These are phyloP conservation scores for Proliferodiscus dingleyae DNA, from an alignment of 2,329 filamentous ascomycete genomes.

Conservation along the genomic window DNA sequence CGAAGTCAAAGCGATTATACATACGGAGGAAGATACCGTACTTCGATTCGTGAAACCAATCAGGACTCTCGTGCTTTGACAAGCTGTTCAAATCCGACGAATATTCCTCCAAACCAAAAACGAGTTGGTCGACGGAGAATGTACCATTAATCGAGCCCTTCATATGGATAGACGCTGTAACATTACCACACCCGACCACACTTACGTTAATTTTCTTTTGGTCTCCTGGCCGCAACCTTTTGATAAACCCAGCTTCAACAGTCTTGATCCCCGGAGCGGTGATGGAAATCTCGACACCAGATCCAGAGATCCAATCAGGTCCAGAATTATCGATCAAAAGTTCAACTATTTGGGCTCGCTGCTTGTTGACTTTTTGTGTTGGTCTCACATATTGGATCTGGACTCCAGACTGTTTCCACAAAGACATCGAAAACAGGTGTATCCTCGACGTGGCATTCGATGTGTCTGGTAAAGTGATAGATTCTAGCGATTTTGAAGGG, in stretches of 20 bases:
- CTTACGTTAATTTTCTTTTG: slow-evolving; percentile 37
- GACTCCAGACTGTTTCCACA: slow-evolving; percentile 34
- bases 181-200: slow-evolving; percentile 30
- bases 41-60: slow-evolving; percentile 52
- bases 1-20: neutral
- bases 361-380: slow-evolving; percentile 38
- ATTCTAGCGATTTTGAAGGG: slow-evolving; percentile 34
- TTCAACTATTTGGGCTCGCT: slow-evolving; percentile 38
- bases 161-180: slow-evolving; percentile 22
- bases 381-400: slow-evolving; percentile 38
- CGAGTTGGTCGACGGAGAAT: slow-evolving; percentile 19
- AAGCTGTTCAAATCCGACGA: slow-evolving; percentile 34
- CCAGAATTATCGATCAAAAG: slow-evolving; percentile 36
- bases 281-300: slow-evolving; percentile 31
- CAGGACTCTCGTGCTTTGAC: slow-evolving; percentile 40
- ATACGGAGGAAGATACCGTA: slow-evolving; percentile 53
- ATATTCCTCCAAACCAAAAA: slow-evolving; percentile 35
- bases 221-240: slow-evolving; percentile 40
- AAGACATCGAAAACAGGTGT: slow-evolving; percentile 40
- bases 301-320: slow-evolving; percentile 32
- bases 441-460: slow-evolving; percentile 35
- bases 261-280: slow-evolving; percentile 38
- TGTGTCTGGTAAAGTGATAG: slow-evolving; percentile 38
- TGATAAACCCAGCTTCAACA: slow-evolving; percentile 36
- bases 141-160: slow-evolving; percentile 13